Percentiles rank a stretch among this genome's conserved stretches.
phyloP scores from a whole-genome alignment of 208 protist species.

The Crithidia mellificae region DNA sequence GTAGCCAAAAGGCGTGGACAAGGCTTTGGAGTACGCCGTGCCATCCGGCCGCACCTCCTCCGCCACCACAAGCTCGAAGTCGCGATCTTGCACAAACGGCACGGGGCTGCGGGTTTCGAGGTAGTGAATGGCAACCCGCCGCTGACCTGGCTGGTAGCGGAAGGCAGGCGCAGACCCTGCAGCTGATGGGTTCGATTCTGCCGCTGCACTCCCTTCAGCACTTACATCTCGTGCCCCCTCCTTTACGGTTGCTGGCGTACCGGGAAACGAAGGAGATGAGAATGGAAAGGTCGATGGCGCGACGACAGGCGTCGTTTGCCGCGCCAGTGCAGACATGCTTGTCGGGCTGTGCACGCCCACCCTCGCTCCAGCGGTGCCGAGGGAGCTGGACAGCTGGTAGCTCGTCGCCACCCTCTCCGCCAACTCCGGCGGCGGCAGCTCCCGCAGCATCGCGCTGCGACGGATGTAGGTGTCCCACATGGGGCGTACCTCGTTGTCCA shows the following conservation, averaged over 20 bases:
- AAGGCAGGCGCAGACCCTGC: constrained; percentile 26
- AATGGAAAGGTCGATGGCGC: too few relatives aligned
- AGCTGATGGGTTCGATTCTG: too few relatives aligned
- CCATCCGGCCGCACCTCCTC: constrained; percentile 60
- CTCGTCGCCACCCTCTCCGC: neutral
- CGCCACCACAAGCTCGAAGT: constrained; percentile 77
- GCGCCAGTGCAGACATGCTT: neutral
- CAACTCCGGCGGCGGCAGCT: constrained; percentile 28
- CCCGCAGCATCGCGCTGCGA: constrained; percentile 50
- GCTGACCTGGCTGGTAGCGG: constrained; percentile 49
- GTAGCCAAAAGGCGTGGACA: constrained; percentile 67
- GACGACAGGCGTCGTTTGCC: neutral
- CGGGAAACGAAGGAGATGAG: neutral
- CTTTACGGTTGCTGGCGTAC: too few relatives aligned
- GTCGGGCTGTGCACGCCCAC: constrained; percentile 1
- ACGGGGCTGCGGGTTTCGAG: constrained; percentile 64
- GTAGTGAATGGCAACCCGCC: constrained; percentile 73
- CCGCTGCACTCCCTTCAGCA: too few relatives aligned
- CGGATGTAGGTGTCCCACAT: constrained; percentile 68
- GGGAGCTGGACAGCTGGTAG: neutral
- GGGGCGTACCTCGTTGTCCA: constrained; percentile 51
- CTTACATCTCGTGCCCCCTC: too few relatives aligned
- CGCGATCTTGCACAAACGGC: constrained; percentile 63
- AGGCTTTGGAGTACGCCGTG: constrained; percentile 66
- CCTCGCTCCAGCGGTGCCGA: neutral